Evolutionary conservation across 176 grass and related monocot genomes (phyloP).

Genomic region (Panicum miliaceum): DNA sequence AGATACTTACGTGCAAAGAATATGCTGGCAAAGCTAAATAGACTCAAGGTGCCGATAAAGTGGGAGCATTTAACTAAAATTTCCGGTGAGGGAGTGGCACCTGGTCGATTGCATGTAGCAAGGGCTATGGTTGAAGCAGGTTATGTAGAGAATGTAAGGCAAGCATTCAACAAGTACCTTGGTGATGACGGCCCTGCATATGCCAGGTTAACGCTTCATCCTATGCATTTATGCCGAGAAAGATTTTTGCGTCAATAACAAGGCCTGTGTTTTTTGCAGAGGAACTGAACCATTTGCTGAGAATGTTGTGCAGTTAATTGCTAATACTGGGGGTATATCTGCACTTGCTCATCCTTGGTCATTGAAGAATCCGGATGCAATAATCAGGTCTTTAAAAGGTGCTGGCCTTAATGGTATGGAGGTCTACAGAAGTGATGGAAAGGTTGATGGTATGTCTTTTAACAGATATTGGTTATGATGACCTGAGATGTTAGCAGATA

Average conservation of each 20-base stretch:
- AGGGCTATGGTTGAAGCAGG: constrained; percentile 89
- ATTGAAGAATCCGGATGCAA: constrained; percentile 69
- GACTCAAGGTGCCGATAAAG: constrained; percentile 70
- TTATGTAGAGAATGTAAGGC: constrained; percentile 75
- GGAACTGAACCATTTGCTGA: constrained; percentile 86
- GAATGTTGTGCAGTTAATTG: constrained; percentile 81
- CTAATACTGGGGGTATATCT: constrained; percentile 78
- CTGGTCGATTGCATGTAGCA: constrained; percentile 82
- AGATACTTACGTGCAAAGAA: constrained; percentile 76
- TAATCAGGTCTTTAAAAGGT: constrained; percentile 75
- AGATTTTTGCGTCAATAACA: constrained; percentile 30
- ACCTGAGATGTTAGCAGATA: constrained; percentile 29
- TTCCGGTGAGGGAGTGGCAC: constrained; percentile 91
- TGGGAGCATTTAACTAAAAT: constrained; percentile 79
- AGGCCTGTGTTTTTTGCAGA: constrained; percentile 45
- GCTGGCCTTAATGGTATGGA: constrained; percentile 90
- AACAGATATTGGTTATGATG: constrained; percentile 16
- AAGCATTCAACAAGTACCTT: constrained; percentile 96
- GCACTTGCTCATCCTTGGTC: constrained; percentile 94
- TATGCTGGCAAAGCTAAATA: constrained; percentile 78
- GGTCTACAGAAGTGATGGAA: constrained; percentile 94
- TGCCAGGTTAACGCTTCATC: constrained; percentile 60
- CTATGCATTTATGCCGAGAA: constrained; percentile 7
- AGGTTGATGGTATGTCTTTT: constrained; percentile 68
- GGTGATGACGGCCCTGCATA: constrained; percentile 86